Percentiles rank a stretch among this genome's conserved stretches.
phyloP scores from a whole-genome alignment of 2,329 filamentous ascomycete species.

The Escovopsis weberi region DNA sequence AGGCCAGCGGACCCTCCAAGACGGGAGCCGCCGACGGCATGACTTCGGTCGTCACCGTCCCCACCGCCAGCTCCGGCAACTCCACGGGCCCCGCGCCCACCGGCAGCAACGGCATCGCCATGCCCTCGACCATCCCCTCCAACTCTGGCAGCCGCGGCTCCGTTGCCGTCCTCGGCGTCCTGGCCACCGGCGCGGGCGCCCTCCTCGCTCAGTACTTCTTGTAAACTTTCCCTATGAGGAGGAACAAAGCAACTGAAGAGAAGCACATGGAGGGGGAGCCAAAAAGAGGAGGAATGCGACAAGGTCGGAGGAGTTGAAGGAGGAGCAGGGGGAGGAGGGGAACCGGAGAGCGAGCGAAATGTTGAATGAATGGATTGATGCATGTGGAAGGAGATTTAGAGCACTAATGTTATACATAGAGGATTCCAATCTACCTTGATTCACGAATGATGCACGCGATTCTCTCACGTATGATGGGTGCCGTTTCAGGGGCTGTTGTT shows the following conservation, averaged over 20 bases:
- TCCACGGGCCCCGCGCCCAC: constrained; percentile 6
- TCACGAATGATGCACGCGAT: too few species aligned
- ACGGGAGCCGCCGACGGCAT: constrained; percentile 10
- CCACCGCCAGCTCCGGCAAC: constrained; percentile 5
- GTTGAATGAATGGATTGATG: too few species aligned
- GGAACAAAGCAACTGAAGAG: not conserved
- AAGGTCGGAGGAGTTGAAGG: too few species aligned
- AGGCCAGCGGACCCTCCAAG: constrained; percentile 6
- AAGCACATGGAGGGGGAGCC: too few species aligned
- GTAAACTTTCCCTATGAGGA: constrained; percentile 6
- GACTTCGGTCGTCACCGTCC: constrained; percentile 7
- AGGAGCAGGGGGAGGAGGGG: too few species aligned
- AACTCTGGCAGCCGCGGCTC: constrained; percentile 14
- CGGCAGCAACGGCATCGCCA: constrained; percentile 3
- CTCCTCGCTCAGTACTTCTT: constrained; percentile 18
- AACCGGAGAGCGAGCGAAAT: not conserved
- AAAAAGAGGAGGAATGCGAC: too few species aligned
- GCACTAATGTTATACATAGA: constrained; percentile 1
- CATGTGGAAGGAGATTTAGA: not conserved
- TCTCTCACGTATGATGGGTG: too few species aligned
- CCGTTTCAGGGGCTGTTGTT: too few species aligned
- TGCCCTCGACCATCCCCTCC: constrained; percentile 10
- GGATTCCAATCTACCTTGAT: constrained; percentile 6
- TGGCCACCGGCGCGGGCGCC: constrained; percentile 15
- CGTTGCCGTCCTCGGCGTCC: constrained; percentile 11